Base-by-base conservation (phyloP, 2,329 filamentous ascomycete genomes). In the Onygena corvina region DNA sequence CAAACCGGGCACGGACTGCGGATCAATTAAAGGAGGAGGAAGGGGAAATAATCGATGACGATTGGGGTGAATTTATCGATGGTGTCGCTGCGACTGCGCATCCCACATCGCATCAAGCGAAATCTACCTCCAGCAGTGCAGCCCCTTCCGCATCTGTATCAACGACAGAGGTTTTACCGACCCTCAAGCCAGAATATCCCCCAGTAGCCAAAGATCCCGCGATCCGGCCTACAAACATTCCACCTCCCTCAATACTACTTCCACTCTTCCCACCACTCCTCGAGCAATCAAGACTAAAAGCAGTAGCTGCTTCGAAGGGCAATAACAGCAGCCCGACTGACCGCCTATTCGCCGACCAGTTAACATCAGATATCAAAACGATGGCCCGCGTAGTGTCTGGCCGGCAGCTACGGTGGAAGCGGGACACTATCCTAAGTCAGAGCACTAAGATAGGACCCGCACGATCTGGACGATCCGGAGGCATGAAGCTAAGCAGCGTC, bases 401-500 rank as follows among this genome's bases (percentile, higher is more conserved):
- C 8, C 81, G 90, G 51, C 88, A 86, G 59, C 71, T 84, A 47
- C 83, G 90, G 50, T 96, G 90, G 90, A 90, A 94, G 63, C 79
- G 90, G 48, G 90, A 96, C 66, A 83, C 79, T 53, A 80, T 87
- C 53, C 72, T 96, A 9, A 79, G 85, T 1, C 87, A 94, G 64
- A 82, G 83, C 60, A 94, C 94, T 85, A 81, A 84, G 50, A 94
- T 96, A 53, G 79, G 80, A 0, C 77, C 77, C 16, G 86, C 86
- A 1, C 79, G 80, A 12, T 77, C 81, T 2, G 82, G 81, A 2
- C 86, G 85, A 58, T 65, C 69, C 46, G 81, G 75, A n/a, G 79
- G 90, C 2, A 95, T 96, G 90, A 96, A 95, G 67, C 76, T 96
- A 16, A 79, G 83, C 0, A 84, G 86, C 9, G 72, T 96, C 34